These are phyloP conservation scores for Penicillium crustosum DNA, from an alignment of 2,329 filamentous ascomycete genomes.

Conservation along the genomic window DNA sequence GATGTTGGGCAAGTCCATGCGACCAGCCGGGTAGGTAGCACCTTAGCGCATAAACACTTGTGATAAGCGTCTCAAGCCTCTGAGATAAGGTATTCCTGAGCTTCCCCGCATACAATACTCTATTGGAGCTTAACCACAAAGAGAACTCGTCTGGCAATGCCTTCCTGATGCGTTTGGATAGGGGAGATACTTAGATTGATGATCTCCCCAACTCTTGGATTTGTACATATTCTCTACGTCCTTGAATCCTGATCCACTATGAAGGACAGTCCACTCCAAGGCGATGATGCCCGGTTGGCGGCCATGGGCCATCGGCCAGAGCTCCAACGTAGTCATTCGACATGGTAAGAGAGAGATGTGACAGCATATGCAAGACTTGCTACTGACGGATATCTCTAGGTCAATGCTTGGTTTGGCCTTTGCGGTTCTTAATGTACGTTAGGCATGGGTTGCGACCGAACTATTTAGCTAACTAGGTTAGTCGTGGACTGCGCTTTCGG, in stretches of 20 bases:
- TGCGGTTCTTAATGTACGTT: slow-evolving; percentile 55
- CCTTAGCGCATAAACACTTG: background rate
- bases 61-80: background rate
- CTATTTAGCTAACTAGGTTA: slow-evolving; percentile 15
- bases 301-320: slow-evolving; percentile 57
- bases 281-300: slow-evolving; percentile 25
- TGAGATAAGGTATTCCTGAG: background rate
- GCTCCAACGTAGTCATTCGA: slow-evolving; percentile 57
- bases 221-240: background rate
- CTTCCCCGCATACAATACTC: slow-evolving; percentile 5
- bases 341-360: slow-evolving; percentile 35
- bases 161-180: slow-evolving; percentile 1
- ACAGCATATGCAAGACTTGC: background rate
- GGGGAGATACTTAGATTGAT: background rate
- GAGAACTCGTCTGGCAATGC: slow-evolving; percentile 2
- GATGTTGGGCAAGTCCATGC: slow-evolving; percentile 22
- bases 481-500: slow-evolving; percentile 61
- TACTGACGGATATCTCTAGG: slow-evolving; percentile 13
- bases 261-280: slow-evolving; percentile 20
- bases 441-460: background rate
- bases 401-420: slow-evolving; percentile 63
- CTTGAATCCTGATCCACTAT: slow-evolving; percentile 2
- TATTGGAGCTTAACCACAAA: slow-evolving; percentile 2
- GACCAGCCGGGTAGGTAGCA: background rate
- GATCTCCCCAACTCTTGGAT: background rate